Evolutionary conservation across 441 rosid species (phyloP), one percentile per base, ranked within the genome.

Genomic region (Pelargonium fulgidum): DNA sequence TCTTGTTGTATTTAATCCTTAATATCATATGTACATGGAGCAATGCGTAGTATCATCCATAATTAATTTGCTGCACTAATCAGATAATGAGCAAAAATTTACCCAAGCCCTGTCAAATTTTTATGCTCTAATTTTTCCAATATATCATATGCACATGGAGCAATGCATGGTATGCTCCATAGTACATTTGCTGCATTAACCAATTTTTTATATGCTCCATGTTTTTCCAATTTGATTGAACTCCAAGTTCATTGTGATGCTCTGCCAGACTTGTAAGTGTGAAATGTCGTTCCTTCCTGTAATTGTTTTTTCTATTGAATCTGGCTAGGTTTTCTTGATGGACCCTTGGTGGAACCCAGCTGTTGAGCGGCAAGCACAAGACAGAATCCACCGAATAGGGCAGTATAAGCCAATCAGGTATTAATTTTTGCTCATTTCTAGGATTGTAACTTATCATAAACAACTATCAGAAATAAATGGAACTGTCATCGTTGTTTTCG

Each of bases 271-370:
- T 45, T 48, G 6, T 1, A 52, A 16, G 59, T 14, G 1, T 3
- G 59, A 52, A 14, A 54, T 54, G 58, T 12, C 17, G 7, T 14
- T 17, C 68, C 13, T 42, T 50, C 14, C 4, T 50, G 58, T 19
- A 66, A 26, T 66, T 62, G 67, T 33, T 68, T 62, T 14, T 29
- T 58, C 33, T 64, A 50, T 62, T 22, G 54, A 20, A 39, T 64
- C 29, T 68, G 16, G 78, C 1, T 64, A 93, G 99, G 97, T 94
- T 56, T 94, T 94, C 81, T 78, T 94, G 86, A 94, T 94, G 99
- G 99, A 94, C 68, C 99, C 99, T 4, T 94, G 99, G 97, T 94
- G 97, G 99, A 94, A 91, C 75, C 99, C 97, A 45, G 99, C 99
- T 29, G 99, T 91, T 68, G 99, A 94, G 84, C 81, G 80, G 64